Conservation (phyloP, 495 filamentous ascomycete species). For the Cercophora newfieldiana region DNA sequence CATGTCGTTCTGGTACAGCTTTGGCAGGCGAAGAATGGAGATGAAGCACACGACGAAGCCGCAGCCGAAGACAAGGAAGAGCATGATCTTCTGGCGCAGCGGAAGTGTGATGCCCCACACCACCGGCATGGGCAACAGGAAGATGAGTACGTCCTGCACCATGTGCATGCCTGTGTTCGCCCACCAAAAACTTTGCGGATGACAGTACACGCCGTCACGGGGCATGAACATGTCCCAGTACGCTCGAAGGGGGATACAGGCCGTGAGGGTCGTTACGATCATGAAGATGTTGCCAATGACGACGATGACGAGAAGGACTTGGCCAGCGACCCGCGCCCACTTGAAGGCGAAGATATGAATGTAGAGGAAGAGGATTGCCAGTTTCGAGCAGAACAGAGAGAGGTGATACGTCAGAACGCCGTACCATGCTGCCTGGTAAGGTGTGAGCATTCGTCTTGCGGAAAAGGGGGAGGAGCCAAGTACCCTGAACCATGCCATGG, state of each 20-base stretch:
- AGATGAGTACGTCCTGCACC: conserved; percentile 38
- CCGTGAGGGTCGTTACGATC: conserved; percentile 29
- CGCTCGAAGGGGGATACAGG: conserved; percentile 31
- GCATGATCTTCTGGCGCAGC: conserved; percentile 33
- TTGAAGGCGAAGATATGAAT: conserved; percentile 41
- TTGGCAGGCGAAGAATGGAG: conserved; percentile 35
- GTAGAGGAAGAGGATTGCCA: conserved; percentile 42
- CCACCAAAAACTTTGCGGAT: conserved; percentile 34
- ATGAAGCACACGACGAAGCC: conserved; percentile 37
- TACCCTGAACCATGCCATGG: conserved; percentile 31
- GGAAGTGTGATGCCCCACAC: conserved; percentile 42
- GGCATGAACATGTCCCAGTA: conserved; percentile 34
- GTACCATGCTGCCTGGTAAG: conserved; percentile 32
- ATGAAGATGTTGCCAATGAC: conserved; percentile 28
- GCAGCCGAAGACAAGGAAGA: conserved; percentile 38
- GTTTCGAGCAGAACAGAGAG: conserved; percentile 36
- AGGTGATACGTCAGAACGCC: conserved; percentile 32
- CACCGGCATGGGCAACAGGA: conserved; percentile 38
- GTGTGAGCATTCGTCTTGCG: not conserved
- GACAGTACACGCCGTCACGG: conserved; percentile 24
- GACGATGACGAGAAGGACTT: conserved; percentile 31
- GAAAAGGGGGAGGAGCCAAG: not conserved
- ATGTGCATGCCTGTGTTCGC: conserved; percentile 38
- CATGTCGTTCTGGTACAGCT: conserved; percentile 27
- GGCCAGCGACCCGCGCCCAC: conserved; percentile 33